A percentile compares a stretch with the other conserved stretches of the same genome.
Evolutionary conservation across 805 yeast species (phyloP).

Genomic region (Kuraishia ogatae): DNA sequence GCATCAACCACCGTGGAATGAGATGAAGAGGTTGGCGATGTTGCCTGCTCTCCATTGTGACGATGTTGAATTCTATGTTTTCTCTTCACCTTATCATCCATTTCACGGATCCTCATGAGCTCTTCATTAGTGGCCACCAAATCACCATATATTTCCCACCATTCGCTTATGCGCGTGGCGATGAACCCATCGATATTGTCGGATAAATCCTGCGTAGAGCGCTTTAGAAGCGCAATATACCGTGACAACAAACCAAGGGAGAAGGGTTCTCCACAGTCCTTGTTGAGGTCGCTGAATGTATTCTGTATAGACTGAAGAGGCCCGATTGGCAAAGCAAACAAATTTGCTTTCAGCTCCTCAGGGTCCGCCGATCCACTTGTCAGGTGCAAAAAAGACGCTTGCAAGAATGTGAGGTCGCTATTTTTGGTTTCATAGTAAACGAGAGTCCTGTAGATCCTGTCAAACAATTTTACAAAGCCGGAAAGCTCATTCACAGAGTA

Average conservation of each 20-base stretch:
- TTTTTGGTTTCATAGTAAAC: slow-evolving; percentile 25
- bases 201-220: slow-evolving; percentile 17
- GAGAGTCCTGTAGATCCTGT: slow-evolving; percentile 27
- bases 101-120: slow-evolving; percentile 3
- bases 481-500: slow-evolving; percentile 36
- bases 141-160: slow-evolving; percentile 39
- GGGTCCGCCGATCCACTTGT: slow-evolving; percentile 6
- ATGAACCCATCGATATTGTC: slow-evolving; percentile 23
- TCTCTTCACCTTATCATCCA: slow-evolving; percentile 1
- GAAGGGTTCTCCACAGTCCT: slow-evolving; percentile 8
- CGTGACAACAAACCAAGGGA: neutral
- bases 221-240: slow-evolving; percentile 9
- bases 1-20: neutral
- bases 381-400: slow-evolving; percentile 5
- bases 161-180: slow-evolving; percentile 24
- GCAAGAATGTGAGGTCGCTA: slow-evolving; percentile 19
- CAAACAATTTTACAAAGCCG: slow-evolving; percentile 19
- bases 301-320: neutral
- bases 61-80: neutral
- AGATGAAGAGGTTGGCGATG: neutral
- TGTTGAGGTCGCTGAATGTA: slow-evolving; percentile 2
- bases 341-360: slow-evolving; percentile 3
- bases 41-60: neutral
- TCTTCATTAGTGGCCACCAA: slow-evolving; percentile 25
- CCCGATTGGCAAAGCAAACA: slow-evolving; percentile 6